These are phyloP conservation scores for Heliosperma pusillum DNA, from an alignment of 148 eudicot species.

Conservation along the genomic window DNA sequence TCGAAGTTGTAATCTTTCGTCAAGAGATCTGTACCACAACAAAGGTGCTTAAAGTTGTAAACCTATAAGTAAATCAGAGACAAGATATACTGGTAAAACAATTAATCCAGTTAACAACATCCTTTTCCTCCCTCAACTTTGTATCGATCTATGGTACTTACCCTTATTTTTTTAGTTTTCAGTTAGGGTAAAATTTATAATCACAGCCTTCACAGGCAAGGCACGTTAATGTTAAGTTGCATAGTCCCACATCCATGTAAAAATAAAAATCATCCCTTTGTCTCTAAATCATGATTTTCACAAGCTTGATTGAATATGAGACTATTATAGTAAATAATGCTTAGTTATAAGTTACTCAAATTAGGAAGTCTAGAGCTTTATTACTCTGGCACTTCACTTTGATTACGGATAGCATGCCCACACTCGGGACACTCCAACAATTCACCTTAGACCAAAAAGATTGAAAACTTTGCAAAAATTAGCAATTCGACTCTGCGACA, in stretches of 20 bases:
- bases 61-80: background rate
- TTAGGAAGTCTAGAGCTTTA: background rate
- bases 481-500: background rate
- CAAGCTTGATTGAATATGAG: background rate
- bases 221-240: background rate
- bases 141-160: background rate
- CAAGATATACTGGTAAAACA: background rate
- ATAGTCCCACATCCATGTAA: background rate
- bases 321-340: background rate
- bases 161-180: background rate
- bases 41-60: background rate
- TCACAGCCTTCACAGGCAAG: background rate
- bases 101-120: background rate
- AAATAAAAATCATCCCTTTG: background rate
- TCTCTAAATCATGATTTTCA: background rate
- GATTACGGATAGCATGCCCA: no score
- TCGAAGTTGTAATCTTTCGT: constrained; percentile 83
- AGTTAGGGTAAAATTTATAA: background rate
- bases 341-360: background rate
- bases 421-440: no score
- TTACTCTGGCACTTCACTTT: no score
- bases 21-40: constrained; percentile 65
- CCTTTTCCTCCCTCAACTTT: background rate
- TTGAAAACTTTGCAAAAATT: no score
- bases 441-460: no score